phyloP scores from a whole-genome alignment of 345 rosid species.

The Brassica incana region DNA sequence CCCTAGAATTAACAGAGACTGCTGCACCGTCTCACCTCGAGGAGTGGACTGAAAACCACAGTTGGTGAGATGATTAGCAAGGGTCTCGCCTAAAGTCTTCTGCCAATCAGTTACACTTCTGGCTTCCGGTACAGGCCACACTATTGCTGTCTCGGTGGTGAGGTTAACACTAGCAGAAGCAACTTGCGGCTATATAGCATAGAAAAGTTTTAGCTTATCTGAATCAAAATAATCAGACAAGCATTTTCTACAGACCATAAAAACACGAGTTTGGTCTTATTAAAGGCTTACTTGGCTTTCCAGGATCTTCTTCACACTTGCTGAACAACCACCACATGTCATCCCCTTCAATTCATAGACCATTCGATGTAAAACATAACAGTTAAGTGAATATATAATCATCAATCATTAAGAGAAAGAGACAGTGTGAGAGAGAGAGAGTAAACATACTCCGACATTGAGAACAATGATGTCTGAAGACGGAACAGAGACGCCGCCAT shows the following conservation, averaged over 20 bases:
- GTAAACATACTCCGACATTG: slow-evolving; percentile 74
- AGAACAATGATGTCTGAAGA: slow-evolving; percentile 77
- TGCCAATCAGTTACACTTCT: slow-evolving; percentile 75
- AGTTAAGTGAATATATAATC: background rate
- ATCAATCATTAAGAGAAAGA: background rate
- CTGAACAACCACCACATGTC: slow-evolving; percentile 97
- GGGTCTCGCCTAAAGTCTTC: slow-evolving; percentile 75
- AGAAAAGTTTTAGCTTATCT: background rate
- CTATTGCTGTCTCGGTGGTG: slow-evolving; percentile 87
- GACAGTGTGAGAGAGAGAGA: background rate
- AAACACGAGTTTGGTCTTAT: slow-evolving; percentile 1
- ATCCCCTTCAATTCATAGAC: slow-evolving; percentile 62
- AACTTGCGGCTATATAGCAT: slow-evolving; percentile 76
- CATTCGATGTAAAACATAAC: background rate
- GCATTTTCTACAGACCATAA: background rate
- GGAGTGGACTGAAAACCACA: slow-evolving; percentile 83
- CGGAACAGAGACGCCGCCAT: slow-evolving; percentile 45
- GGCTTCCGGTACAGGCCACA: slow-evolving; percentile 89
- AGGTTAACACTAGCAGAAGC: slow-evolving; percentile 86
- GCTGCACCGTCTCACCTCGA: slow-evolving; percentile 57
- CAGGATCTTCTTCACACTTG: slow-evolving; percentile 89
- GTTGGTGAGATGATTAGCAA: slow-evolving; percentile 80
- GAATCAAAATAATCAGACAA: background rate
- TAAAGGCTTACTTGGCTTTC: slow-evolving; percentile 75
- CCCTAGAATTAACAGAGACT: slow-evolving; percentile 3